Evolutionary conservation across 2,329 filamentous ascomycete genomes (phyloP), one percentile per base, ranked within the genome.

Genomic region (Ophiostoma angusticollis): DNA sequence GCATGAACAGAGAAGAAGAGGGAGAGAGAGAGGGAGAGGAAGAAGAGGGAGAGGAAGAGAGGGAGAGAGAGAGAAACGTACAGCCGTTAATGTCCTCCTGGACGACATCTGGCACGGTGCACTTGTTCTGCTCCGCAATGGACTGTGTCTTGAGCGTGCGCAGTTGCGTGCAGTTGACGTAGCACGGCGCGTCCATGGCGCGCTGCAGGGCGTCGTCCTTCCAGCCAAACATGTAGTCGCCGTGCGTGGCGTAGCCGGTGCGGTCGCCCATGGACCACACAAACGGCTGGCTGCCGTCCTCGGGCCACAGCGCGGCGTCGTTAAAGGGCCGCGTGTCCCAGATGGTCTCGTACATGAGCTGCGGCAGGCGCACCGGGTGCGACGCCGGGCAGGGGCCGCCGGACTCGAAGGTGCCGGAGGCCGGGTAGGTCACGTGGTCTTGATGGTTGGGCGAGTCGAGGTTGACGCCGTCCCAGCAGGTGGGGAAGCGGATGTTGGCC

Each of bases 341-440:
- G 45, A 66, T 60, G 3, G 64, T 60, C 49, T 67, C 63, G 47
- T 59, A 63, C 40, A 62, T 62, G 6, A 57, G 39, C 48, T 57
- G 54, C 7, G 54, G 50, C 35, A 56, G 49, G 22, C 51, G 50
- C 9, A 57, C 48, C 12, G 54, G 54, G 43, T 56, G n/a, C n/a
- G n/a, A n/a, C n/a, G n/a, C n/a, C n/a, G n/a, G n/a, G n/a, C n/a
- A n/a, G n/a, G n/a, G n/a, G n/a, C n/a, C n/a, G n/a, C n/a, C n/a
- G n/a, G n/a, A n/a, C n/a, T n/a, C n/a, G n/a, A n/a, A n/a, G n/a
- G n/a, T n/a, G n/a, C n/a, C n/a, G n/a, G n/a, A n/a, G n/a, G n/a
- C n/a, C n/a, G n/a, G n/a, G n/a, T n/a, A n/a, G n/a, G n/a, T n/a
- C n/a, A n/a, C n/a, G n/a, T n/a, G n/a, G n/a, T n/a, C n/a, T n/a